A percentile compares a stretch with the other conserved stretches of the same genome.
Evolutionary conservation across 371 early-diverging fungal genomes (phyloP).

Genomic region (Apophysomyces trapeziformis): DNA sequence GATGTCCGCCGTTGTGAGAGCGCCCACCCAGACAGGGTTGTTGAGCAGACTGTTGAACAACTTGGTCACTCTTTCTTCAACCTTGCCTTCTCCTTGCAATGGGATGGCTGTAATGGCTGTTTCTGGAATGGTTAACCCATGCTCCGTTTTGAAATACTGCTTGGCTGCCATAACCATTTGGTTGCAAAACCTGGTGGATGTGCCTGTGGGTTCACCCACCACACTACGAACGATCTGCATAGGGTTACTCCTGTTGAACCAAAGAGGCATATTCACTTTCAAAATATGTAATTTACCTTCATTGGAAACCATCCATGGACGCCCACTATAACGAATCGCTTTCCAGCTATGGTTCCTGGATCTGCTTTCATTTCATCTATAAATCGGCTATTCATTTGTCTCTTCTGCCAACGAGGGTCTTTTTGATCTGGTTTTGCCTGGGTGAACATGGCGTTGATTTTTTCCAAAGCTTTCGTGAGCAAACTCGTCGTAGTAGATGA

Average conservation of each 20-base stretch:
- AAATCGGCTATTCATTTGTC: conserved; percentile 6
- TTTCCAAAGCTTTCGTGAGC: conserved; percentile 20
- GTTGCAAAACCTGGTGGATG: conserved; percentile 84
- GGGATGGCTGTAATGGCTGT: conserved; percentile 76
- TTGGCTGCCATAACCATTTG: conserved; percentile 77
- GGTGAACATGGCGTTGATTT: conserved; percentile 29
- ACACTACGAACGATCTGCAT: conserved; percentile 66
- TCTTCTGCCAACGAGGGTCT: neutral
- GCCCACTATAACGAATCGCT: conserved; percentile 66
- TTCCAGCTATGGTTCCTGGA: conserved; percentile 10
- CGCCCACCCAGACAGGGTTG: conserved; percentile 45
- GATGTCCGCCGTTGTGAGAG: conserved; percentile 70
- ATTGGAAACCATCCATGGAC: conserved; percentile 93
- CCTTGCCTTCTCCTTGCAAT: conserved; percentile 89
- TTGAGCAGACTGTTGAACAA: conserved; percentile 67
- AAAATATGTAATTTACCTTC: conserved; percentile 26
- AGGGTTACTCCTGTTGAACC: neutral
- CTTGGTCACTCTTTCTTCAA: conserved; percentile 79
- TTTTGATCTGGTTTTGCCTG: conserved; percentile 2
- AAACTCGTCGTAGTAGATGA: conserved; percentile 9
- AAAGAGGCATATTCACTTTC: no score
- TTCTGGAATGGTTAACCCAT: conserved; percentile 57
- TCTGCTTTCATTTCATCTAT: conserved; percentile 19
- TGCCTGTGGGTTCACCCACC: conserved; percentile 92
- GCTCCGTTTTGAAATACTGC: conserved; percentile 54